Evolutionary conservation across 2,329 filamentous ascomycete genomes (phyloP), one percentile per base, ranked within the genome.

Genomic region (Fusarium algeriense): DNA sequence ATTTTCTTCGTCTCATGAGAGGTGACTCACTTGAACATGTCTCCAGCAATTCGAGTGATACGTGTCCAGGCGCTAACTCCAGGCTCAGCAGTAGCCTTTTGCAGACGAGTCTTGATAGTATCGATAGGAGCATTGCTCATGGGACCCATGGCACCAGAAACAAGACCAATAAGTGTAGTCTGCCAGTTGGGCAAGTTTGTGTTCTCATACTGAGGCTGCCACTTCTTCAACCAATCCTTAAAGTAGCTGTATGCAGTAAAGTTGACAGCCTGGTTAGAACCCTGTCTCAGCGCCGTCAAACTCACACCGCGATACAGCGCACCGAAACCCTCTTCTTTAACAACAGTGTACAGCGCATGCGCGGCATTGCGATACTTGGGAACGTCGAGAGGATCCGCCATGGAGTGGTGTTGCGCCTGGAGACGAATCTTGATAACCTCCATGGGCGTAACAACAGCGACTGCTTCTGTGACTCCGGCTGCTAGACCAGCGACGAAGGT

Each of bases 371-470:
- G 93, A 86, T 98, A 98, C 85, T 98, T 98, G 72, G 96, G 96
- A 12, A 98, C 83, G 81, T 98, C 96, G 74, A 98, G 91, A 9
- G 96, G 96, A 80, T 99, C 96, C 52, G 96, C 94, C 91, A 99
- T 96, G 80, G 90, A 94, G 89, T 99, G 96, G 85, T 98, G 93
- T 84, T 99, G 96, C 7, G 95, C 95, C 87, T 99, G 96, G 75
- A 99, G 89, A 52, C 96, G 93, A 80, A 99, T 99, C 89, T 99
- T 99, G 83, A 99, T 90, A 69, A 99, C 96, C 85, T 99, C 96
- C 96, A 99, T 99, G 9, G 96, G 96, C 34, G 95, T 98, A 61
- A 99, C 96, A 55, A 99, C 93, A 52, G 93, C 92, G 46, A 99
- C 95, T 72, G 96, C 96, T 87, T 99, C 96, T 23, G 96, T 98